Evolutionary conservation across 768 basidiomycete genomes (phyloP), one percentile per base, ranked within the genome.

Genomic region (Tulasnella sp.): DNA sequence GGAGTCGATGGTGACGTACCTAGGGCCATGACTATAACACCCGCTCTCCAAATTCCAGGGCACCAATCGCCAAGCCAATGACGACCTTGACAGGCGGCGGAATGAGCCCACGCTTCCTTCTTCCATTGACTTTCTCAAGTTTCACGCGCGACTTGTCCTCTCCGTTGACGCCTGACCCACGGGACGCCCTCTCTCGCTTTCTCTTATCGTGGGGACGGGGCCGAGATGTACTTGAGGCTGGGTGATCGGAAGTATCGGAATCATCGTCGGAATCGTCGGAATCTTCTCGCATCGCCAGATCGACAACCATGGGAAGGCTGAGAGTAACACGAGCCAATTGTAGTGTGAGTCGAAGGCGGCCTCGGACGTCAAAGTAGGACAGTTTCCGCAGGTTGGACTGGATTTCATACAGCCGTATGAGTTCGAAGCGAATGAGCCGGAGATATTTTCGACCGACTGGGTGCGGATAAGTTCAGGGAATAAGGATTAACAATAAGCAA

Each of bases 241-340:
- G 27, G 49, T 51, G 17, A 21, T 32, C 35, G 31, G 32, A 29
- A 7, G 15, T 27, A 23, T 48, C 35, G 12, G 23, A 23, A 17
- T 55, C 53, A n/a, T 41, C 36, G 42, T 17, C 15, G 15, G 35
- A 41, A 5, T 59, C 59, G 8, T 57, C 59, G 6, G 17, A 58
- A 19, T 67, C 66, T 41, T 80, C 75, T 34, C 73, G 72, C 58
- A 89, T 69, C 0, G 84, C 86, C 40, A 71, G 73, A 65, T 91
- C 88, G 15, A 90, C 73, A 0, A 78, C 81, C 58, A 86, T 76
- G 2, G 86, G 86, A 7, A 89, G 75, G 45, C 74, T 77, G 55
- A 90, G 75, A 3, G 84, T 82, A 63, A 88, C 82, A 17, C 88
- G 78, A 2, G 82, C 82, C 40, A 92, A 75, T 62, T 84, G 82